Evolutionary conservation across 225 moss, liverwort and hornwort genomes (phyloP).

Genomic region (Straminergon stramineum): DNA sequence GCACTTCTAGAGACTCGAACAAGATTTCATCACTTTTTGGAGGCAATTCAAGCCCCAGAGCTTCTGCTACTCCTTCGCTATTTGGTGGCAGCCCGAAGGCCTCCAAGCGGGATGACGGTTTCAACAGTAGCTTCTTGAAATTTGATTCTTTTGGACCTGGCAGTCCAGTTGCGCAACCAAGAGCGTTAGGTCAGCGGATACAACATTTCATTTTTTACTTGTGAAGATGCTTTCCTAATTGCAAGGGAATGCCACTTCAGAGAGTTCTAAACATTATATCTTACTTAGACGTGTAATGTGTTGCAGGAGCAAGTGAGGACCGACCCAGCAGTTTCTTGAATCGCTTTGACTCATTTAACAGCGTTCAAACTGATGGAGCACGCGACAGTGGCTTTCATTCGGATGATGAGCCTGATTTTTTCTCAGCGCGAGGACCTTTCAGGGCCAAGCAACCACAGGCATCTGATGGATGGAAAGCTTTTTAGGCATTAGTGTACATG

Average conservation of each 20-base stretch:
- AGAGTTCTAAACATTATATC: not conserved
- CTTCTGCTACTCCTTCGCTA: slow-evolving; percentile 30
- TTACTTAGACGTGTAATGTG: not conserved
- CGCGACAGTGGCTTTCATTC: slow-evolving; percentile 55
- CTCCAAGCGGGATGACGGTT: slow-evolving; percentile 11
- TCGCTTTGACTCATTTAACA: slow-evolving; percentile 83
- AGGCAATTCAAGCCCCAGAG: slow-evolving; percentile 38
- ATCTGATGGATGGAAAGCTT: slow-evolving; percentile 76
- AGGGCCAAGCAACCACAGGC: slow-evolving; percentile 50
- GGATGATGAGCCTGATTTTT: slow-evolving; percentile 76
- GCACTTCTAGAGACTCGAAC: slow-evolving; percentile 71
- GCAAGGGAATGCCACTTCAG: not conserved
- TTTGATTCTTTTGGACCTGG: slow-evolving; percentile 50
- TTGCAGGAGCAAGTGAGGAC: slow-evolving; percentile 37
- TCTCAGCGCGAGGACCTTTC: slow-evolving; percentile 66
- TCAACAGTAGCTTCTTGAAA: slow-evolving; percentile 27
- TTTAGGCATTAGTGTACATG: slow-evolving; percentile 17
- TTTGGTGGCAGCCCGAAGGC: slow-evolving; percentile 60
- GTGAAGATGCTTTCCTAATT: not conserved
- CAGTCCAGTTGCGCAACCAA: slow-evolving; percentile 26
- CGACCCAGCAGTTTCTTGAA: slow-evolving; percentile 29
- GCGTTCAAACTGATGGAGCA: slow-evolving; percentile 66
- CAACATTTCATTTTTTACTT: not conserved
- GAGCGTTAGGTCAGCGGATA: slow-evolving; percentile 19
- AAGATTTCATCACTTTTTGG: slow-evolving; percentile 65